A percentile compares a stretch with the other conserved stretches of the same genome.
phyloP scores from a whole-genome alignment of 2,329 filamentous ascomycete genomes.

The Botrytis paeoniae region DNA sequence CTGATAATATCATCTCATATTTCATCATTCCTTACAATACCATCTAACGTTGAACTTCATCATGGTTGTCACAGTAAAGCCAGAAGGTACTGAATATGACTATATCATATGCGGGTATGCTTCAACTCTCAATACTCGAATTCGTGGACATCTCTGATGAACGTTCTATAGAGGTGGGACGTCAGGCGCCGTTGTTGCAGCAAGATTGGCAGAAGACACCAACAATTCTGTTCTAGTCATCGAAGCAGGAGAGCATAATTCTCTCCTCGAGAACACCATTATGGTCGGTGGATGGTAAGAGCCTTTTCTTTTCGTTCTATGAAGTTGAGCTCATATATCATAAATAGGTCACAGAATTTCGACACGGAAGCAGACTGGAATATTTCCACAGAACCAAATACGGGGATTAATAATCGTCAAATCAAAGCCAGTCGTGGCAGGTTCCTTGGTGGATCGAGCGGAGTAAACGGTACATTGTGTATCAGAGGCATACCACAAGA shows the following conservation, averaged over 20 bases:
- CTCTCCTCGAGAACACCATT: slow-evolving; percentile 47
- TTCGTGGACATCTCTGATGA: background rate
- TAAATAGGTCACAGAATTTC: slow-evolving; percentile 44
- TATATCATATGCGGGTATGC: slow-evolving; percentile 34
- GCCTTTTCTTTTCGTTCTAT: background rate
- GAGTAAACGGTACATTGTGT: slow-evolving; percentile 50
- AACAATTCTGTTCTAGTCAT: slow-evolving; percentile 48
- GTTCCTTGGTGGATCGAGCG: slow-evolving; percentile 49
- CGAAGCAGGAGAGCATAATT: slow-evolving; percentile 47
- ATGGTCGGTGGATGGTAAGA: slow-evolving; percentile 48
- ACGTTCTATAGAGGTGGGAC: slow-evolving; percentile 42
- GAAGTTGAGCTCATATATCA: background rate
- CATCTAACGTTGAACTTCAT: background rate
- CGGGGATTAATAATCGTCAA: slow-evolving; percentile 43
- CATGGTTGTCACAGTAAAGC: slow-evolving; percentile 25
- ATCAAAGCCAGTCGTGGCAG: slow-evolving; percentile 49
- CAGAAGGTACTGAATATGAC: slow-evolving; percentile 27
- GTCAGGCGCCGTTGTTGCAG: slow-evolving; percentile 49
- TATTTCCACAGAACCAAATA: slow-evolving; percentile 43
- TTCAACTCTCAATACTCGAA: background rate
- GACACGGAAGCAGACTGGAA: slow-evolving; percentile 52
- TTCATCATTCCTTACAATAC: background rate
- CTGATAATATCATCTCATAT: background rate
- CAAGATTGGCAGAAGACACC: slow-evolving; percentile 51
- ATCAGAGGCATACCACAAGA: slow-evolving; percentile 49